Conservation (phyloP, 2,329 filamentous ascomycete species). For the Elsinoe arachidis region DNA sequence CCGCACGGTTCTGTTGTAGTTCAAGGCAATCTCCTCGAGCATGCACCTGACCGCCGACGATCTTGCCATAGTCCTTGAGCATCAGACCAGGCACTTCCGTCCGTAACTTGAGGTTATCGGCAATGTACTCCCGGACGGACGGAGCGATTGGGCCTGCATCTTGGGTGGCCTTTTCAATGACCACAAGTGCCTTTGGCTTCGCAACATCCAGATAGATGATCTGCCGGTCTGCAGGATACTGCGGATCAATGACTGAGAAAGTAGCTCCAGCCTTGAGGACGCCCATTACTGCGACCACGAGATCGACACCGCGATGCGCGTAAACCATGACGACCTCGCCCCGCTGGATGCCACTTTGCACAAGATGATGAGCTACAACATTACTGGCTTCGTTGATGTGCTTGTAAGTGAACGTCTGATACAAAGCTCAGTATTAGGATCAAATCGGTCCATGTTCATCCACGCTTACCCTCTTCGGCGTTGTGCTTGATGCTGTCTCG, state of each 20-base stretch:
- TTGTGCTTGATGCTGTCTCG: constrained; percentile 49
- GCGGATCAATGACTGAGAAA: constrained; percentile 64
- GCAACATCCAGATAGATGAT: constrained; percentile 77
- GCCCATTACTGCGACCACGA: constrained; percentile 75
- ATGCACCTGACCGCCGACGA: constrained; percentile 59
- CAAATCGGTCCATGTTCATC: background rate
- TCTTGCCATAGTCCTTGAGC: constrained; percentile 59
- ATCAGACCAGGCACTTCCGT: constrained; percentile 65
- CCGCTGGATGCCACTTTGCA: constrained; percentile 60
- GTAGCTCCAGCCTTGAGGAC: constrained; percentile 50
- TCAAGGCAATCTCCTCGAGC: constrained; percentile 59
- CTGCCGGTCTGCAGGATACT: constrained; percentile 72
- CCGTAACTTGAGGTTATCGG: constrained; percentile 62
- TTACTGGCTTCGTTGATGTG: constrained; percentile 84
- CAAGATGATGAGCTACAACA: constrained; percentile 67
- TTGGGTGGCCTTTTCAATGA: constrained; percentile 61
- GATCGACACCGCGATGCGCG: constrained; percentile 70
- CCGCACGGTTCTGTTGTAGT: constrained; percentile 43
- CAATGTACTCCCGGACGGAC: constrained; percentile 58
- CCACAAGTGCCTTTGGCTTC: constrained; percentile 61
- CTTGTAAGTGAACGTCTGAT: constrained; percentile 61
- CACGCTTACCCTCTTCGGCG: constrained; percentile 22
- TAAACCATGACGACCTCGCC: constrained; percentile 94
- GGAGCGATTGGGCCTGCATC: constrained; percentile 57
- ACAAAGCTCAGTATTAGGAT: background rate